Percentiles rank a stretch among this genome's conserved stretches.
Conservation (phyloP, 805 yeast genomes). For the Candida parachauliodes region DNA sequence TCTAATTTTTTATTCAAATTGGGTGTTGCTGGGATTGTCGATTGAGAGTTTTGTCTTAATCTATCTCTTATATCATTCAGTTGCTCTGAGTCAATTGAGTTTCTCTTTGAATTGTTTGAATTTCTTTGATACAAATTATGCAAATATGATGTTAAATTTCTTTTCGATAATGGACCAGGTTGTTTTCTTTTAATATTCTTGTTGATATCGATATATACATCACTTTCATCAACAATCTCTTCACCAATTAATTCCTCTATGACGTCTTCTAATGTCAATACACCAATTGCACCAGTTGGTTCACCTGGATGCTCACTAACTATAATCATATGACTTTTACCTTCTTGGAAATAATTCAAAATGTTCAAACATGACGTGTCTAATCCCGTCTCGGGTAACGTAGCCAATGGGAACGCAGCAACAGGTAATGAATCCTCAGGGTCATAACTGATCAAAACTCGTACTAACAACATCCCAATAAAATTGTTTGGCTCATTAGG, state of each 20-base stretch:
- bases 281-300: constrained; percentile 82
- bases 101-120: constrained; percentile 36
- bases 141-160: constrained; percentile 65
- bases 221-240: constrained; percentile 94
- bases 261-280: constrained; percentile 92
- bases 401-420: constrained; percentile 90
- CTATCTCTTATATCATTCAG: constrained; percentile 9
- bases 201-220: constrained; percentile 87
- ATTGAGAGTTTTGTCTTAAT: constrained; percentile 6
- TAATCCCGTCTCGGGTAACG: constrained; percentile 89
- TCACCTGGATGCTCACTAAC: constrained; percentile 85
- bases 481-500: constrained; percentile 88
- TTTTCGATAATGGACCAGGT: constrained; percentile 72
- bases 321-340: constrained; percentile 95
- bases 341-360: constrained; percentile 94
- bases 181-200: constrained; percentile 74
- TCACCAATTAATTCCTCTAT: constrained; percentile 97
- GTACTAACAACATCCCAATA: constrained; percentile 90
- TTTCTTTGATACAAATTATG: constrained; percentile 51
- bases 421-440: constrained; percentile 95
- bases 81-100: constrained; percentile 33
- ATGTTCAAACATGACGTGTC: constrained; percentile 92
- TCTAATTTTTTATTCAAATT: constrained; percentile 1
- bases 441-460: constrained; percentile 90
- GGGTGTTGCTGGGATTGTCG: constrained; percentile 8